Percentiles rank a stretch among this genome's conserved stretches.
These are phyloP conservation scores for Kluyveromyces dobzhanskii DNA, from an alignment of 805 yeast genomes.

Conservation along the genomic window DNA sequence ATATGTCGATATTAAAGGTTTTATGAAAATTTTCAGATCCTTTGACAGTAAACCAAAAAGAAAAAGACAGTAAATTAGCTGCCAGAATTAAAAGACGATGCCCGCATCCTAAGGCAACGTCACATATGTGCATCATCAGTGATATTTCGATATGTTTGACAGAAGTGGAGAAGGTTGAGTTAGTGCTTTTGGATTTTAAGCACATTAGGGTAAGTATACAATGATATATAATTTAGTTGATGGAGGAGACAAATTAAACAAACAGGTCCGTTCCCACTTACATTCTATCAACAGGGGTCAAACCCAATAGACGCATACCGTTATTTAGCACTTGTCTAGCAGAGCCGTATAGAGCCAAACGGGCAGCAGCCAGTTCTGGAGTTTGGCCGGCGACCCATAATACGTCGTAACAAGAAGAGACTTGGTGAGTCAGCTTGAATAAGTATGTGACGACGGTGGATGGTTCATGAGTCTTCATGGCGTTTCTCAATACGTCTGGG, in stretches of 20 bases:
- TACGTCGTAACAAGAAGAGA: slow-evolving; percentile 91
- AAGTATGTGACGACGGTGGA: slow-evolving; percentile 89
- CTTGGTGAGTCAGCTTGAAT: slow-evolving; percentile 86
- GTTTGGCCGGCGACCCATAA: slow-evolving; percentile 97
- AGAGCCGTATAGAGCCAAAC: slow-evolving; percentile 83
- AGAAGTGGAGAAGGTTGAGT: too few species aligned
- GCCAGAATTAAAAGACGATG: too few species aligned
- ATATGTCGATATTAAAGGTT: neutral
- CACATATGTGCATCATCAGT: too few species aligned
- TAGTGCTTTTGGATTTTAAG: too few species aligned
- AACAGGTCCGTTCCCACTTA: slow-evolving; percentile 34
- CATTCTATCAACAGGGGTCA: slow-evolving; percentile 99
- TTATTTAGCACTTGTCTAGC: slow-evolving; percentile 84
- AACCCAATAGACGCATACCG: slow-evolving; percentile 83
- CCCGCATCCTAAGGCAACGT: too few species aligned
- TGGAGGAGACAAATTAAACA: too few species aligned
- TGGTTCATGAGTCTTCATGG: slow-evolving; percentile 82
- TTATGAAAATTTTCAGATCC: slow-evolving; percentile 1
- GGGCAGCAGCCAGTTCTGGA: slow-evolving; percentile 75
- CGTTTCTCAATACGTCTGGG: slow-evolving; percentile 82
- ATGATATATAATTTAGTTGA: too few species aligned
- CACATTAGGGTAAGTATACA: too few species aligned
- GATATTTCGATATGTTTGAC: too few species aligned
- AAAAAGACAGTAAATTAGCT: neutral
- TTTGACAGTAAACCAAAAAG: neutral